A percentile compares a stretch with the other conserved stretches of the same genome.
phyloP scores from a whole-genome alignment of 2,329 filamentous ascomycete species.

The Aspergillus thermomutatus region DNA sequence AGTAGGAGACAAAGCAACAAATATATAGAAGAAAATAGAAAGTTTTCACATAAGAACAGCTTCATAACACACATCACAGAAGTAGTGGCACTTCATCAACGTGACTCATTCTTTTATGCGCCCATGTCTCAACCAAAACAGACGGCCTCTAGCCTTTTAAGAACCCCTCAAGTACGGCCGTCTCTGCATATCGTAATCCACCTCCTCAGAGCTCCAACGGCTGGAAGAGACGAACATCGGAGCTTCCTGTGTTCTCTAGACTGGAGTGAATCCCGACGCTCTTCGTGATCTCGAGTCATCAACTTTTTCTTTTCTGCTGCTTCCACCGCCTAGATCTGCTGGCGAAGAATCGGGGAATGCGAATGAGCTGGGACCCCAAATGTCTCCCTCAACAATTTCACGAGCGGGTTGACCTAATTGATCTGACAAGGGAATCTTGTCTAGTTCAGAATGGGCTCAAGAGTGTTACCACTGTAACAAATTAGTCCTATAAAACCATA shows the following conservation, averaged over 20 bases:
- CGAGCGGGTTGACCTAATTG: constrained; percentile 11
- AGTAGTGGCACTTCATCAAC: constrained; percentile 27
- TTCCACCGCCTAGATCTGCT: constrained; percentile 17
- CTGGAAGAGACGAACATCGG: constrained; percentile 14
- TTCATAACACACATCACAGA: constrained; percentile 32
- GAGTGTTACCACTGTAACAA: constrained; percentile 42
- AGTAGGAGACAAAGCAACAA: constrained; percentile 18
- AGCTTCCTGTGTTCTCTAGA: constrained; percentile 31
- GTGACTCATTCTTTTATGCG: constrained; percentile 19
- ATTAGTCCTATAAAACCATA: constrained; percentile 9
- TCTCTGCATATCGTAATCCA: background rate
- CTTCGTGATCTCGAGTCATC: constrained; percentile 27
- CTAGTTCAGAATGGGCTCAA: constrained; percentile 45
- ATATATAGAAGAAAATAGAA: constrained; percentile 19
- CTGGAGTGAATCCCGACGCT: constrained; percentile 27
- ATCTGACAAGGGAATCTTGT: constrained; percentile 10
- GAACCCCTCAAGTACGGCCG: constrained; percentile 1
- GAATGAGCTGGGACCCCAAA: constrained; percentile 1
- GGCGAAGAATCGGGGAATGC: constrained; percentile 13
- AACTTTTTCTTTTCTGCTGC: constrained; percentile 19
- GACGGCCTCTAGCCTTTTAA: constrained; percentile 4
- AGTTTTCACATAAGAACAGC: constrained; percentile 27
- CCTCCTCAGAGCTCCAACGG: constrained; percentile 10
- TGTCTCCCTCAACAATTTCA: constrained; percentile 11
- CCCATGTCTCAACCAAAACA: constrained; percentile 8